Base-by-base conservation (phyloP, 345 rosid species). In the Combretum micranthum region DNA sequence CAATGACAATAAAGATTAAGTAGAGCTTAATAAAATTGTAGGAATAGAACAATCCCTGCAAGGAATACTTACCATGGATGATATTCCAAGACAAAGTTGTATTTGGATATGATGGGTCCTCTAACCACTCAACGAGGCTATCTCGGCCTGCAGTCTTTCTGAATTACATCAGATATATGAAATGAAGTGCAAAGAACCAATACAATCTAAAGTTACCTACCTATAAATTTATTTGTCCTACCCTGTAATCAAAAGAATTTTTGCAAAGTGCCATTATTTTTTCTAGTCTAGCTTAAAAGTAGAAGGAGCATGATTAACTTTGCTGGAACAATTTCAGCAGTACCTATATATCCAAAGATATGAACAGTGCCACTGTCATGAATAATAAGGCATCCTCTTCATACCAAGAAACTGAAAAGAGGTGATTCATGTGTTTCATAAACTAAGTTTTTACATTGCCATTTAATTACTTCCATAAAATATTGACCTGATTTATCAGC, bases 71-170 rank as follows among this genome's bases (percentile, higher is more conserved):
- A 81, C 87, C 87, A 25, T 61, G 0, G 13, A 84, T 73, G 15
- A 81, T 77, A 57, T 77, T 77, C 85, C 87, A 79, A 10, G 90
- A 84, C 60, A 84, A 62, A 59, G 83, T 79, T 69, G 75, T 44
- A 54, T 71, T 77, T 17, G 87, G 79, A 62, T 77, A 64, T 15
- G 90, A 79, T 45, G 83, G 87, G 50, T 79, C 83, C 18, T 77
- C 74, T 26, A 79, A 55, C 90, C 90, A 84, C 44, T 68, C 72
- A 13, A 42, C 67, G 12, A 84, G 75, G 71, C 75, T 65, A 47
- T 79, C 75, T 48, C 52, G 50, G 47, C 81, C 90, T 79, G 80
- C 68, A 67, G 15, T 17, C 61, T 44, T 2, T 7, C 3, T 1
- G 21, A 52, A 55, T 32, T 45, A 9, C 44, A 20, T 52, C 18